phyloP scores from a whole-genome alignment of 2,329 filamentous ascomycete species.

The Neoarthrinium moseri region DNA sequence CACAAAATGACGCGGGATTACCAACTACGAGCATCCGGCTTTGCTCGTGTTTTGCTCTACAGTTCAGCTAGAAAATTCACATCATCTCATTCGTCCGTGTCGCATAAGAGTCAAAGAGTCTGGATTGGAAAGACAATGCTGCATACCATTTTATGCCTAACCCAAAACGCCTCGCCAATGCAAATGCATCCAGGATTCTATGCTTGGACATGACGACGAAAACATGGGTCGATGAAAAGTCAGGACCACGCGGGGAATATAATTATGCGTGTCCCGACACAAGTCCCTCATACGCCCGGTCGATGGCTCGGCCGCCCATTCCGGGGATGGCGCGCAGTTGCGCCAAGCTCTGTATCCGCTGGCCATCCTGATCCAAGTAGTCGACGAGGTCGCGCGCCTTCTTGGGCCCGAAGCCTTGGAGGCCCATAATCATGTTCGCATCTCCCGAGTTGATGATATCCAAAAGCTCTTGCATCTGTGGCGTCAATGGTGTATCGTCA shows the following conservation, averaged over 20 bases:
- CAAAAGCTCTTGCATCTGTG: conserved; percentile 62
- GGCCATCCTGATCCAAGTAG: conserved; percentile 46
- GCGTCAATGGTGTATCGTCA: conserved; percentile 40
- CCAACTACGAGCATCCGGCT: too few species aligned
- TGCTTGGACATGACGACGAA: background rate
- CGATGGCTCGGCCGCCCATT: conserved; percentile 55
- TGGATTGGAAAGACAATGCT: background rate
- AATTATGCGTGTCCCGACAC: conserved; percentile 15
- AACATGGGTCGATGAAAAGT: background rate
- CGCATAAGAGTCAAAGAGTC: too few species aligned
- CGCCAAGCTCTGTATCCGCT: conserved; percentile 45
- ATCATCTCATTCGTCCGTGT: too few species aligned
- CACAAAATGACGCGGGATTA: too few species aligned
- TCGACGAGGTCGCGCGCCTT: conserved; percentile 63
- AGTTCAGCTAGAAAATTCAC: too few species aligned
- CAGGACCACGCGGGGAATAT: background rate
- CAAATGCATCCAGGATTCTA: conserved; percentile 9
- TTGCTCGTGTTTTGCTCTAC: too few species aligned
- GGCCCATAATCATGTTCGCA: conserved; percentile 59
- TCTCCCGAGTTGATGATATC: conserved; percentile 74
- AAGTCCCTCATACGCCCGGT: conserved; percentile 54
- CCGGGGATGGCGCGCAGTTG: conserved; percentile 56
- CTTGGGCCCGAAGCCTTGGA: conserved; percentile 72
- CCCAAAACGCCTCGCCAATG: conserved; percentile 23
- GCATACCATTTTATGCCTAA: background rate